Evolutionary conservation across 2,329 filamentous ascomycete species (phyloP).

Genomic region (Pseudogymnoascus sp.): DNA sequence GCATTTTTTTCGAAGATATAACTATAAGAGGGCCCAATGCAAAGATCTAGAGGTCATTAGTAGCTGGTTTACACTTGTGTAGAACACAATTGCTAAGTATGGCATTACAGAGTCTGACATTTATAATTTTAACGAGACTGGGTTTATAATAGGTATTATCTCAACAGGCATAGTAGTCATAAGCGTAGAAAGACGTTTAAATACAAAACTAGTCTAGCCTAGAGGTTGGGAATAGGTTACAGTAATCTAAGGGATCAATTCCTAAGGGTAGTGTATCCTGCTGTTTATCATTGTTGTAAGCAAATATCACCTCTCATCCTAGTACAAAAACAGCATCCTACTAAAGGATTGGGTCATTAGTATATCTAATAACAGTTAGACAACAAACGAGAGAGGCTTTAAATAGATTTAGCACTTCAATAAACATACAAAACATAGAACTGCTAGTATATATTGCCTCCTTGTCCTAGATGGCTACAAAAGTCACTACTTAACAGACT

Average conservation of each 20-base stretch:
- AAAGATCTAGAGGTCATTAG: no score
- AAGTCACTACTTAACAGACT: conserved; percentile 28
- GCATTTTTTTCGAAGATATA: no score
- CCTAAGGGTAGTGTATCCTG: conserved; percentile 19
- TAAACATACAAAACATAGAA: conserved; percentile 19
- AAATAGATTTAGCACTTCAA: conserved; percentile 29
- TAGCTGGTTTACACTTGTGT: no score
- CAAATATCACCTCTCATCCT: conserved; percentile 12
- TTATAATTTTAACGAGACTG: no score
- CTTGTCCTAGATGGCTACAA: conserved; percentile 30
- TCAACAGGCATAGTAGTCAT: conserved; percentile 17
- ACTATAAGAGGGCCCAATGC: no score
- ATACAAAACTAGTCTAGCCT: conserved; percentile 15
- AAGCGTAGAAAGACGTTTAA: conserved; percentile 13
- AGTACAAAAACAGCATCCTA: conserved; percentile 18
- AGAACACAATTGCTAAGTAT: neutral
- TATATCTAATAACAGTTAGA: conserved; percentile 27
- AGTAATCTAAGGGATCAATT: conserved; percentile 23
- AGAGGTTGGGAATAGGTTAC: conserved; percentile 24
- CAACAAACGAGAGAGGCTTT: conserved; percentile 25
- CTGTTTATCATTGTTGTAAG: conserved; percentile 19
- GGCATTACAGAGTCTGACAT: no score
- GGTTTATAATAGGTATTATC: no score
- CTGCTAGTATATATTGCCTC: conserved; percentile 22
- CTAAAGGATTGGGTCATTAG: conserved; percentile 20